Evolutionary conservation across 768 basidiomycete species (phyloP).

Genomic region (Austroboletus festivus): DNA sequence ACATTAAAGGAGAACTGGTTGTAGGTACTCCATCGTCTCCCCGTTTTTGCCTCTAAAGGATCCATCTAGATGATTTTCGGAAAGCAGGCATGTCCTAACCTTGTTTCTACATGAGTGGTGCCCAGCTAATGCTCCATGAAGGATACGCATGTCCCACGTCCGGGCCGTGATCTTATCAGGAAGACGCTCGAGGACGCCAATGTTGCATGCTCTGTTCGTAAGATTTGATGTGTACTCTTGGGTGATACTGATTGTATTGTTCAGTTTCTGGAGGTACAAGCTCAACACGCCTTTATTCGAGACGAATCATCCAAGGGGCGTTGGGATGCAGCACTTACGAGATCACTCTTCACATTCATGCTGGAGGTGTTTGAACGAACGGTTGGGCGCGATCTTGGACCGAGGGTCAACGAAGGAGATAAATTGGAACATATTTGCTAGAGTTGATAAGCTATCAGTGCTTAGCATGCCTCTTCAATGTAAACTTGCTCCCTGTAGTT

Average conservation of each 20-base stretch:
- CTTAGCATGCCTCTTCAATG: too few relatives aligned
- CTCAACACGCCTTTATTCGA: conserved; percentile 94
- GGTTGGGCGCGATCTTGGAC: conserved; percentile 81
- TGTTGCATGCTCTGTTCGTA: conserved; percentile 65
- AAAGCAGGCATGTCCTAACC: conserved; percentile 59
- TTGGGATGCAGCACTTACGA: conserved; percentile 92
- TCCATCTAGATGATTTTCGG: conserved; percentile 83
- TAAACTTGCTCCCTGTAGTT: too few relatives aligned
- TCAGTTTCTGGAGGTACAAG: conserved; percentile 93
- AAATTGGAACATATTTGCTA: conserved; percentile 77
- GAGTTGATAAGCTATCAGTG: too few relatives aligned
- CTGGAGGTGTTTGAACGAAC: conserved; percentile 93
- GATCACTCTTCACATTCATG: conserved; percentile 79
- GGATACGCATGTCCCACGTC: conserved; percentile 92
- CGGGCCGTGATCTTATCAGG: conserved; percentile 82
- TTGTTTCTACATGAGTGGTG: neutral
- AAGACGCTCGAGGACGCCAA: conserved; percentile 78
- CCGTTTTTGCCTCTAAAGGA: neutral
- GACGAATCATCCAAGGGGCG: conserved; percentile 90
- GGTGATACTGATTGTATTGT: conserved; percentile 5
- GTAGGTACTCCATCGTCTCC: conserved; percentile 40
- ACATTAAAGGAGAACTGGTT: conserved; percentile 83
- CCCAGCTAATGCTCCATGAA: conserved; percentile 26
- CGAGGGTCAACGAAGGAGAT: conserved; percentile 42
- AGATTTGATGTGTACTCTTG: neutral